Evolutionary conservation across 2,329 filamentous ascomycete genomes (phyloP), one percentile per base, ranked within the genome.

Genomic region (Penicillium oxalicum): DNA sequence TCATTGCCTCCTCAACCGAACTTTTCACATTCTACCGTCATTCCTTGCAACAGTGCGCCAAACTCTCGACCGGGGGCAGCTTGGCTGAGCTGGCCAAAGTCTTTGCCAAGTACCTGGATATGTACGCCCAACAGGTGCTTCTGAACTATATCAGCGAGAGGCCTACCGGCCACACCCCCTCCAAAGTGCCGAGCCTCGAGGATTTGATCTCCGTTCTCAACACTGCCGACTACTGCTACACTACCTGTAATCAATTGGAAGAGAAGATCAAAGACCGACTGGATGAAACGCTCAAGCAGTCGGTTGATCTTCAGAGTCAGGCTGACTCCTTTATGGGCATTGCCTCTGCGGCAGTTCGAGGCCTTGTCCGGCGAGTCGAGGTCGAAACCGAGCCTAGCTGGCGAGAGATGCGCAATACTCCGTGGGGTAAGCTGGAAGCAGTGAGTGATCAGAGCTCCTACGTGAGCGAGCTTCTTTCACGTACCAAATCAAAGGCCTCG

Each of bases 21-120:
- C 80, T 98, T 0, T 98, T 98, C 70, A 89, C 95, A 62, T 95
- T 96, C 65, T 98, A 98, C 72, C 89, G 95, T 52, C 80, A 91
- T 50, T 91, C 89, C 0, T 74, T 98, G 33, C 89, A 90, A 3
- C 93, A 98, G 71, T 98, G 93, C 69, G 90, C 93, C 4, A 97
- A 96, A 68, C 77, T 98, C 1, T 97, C 93, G 0, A 96, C 91
- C 0, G 87, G 90, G n/a, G 84, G 86, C 47, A 83, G 89, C 36
- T 74, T 98, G 37, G 77, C 94, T 9, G 91, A 98, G 56, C 73
- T 98, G 7, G 86, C 90, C 0, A 87, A 80, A 59, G 91, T 86
- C 0, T 83, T 98, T 59, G 89, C 88, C 9, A 95, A 91, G 63
- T 96, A 98, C 60, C 76, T 98, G 0, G 93, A 98, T 65, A 87